Percentiles rank a stretch among this genome's conserved stretches.
Conservation (phyloP, 768 basidiomycete species). For the Atractiella rhizophila region DNA sequence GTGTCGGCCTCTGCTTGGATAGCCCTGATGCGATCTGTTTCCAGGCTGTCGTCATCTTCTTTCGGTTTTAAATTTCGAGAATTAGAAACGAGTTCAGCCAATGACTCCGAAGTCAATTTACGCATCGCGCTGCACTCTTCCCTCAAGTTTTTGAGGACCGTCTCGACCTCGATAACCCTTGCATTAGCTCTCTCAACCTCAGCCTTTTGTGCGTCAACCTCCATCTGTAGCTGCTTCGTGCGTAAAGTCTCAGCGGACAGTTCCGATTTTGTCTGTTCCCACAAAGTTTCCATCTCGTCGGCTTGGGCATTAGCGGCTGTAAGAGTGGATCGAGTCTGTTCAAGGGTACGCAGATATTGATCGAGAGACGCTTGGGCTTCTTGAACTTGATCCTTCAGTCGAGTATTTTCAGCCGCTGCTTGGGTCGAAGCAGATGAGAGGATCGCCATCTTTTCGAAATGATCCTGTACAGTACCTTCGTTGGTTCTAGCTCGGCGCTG, state of each 20-base stretch:
- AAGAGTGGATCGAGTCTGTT: constrained; percentile 57
- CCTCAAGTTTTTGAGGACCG: constrained; percentile 6
- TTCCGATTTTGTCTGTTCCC: constrained; percentile 43
- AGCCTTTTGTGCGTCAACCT: constrained; percentile 3
- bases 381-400: constrained; percentile 39
- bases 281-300: constrained; percentile 49
- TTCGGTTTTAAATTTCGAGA: neutral
- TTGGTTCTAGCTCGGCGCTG: constrained; percentile 36
- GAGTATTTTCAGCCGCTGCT: constrained; percentile 48
- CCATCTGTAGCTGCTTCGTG: constrained; percentile 7
- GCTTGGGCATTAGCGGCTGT: constrained; percentile 48
- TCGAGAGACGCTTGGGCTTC: constrained; percentile 46
- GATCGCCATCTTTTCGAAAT: constrained; percentile 43
- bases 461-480: constrained; percentile 46
- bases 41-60: neutral
- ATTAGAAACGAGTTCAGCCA: constrained; percentile 8
- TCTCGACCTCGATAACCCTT: constrained; percentile 8
- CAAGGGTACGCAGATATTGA: constrained; percentile 63
- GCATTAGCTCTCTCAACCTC: constrained; percentile 1
- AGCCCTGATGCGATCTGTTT: constrained; percentile 5
- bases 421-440: constrained; percentile 52
- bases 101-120: constrained; percentile 7
- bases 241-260: constrained; percentile 26
- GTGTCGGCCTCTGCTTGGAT: constrained; percentile 9
- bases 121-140: constrained; percentile 12